Base-by-base conservation (phyloP, 176 grass and related monocot species). In the Phyllostachys edulis region DNA sequence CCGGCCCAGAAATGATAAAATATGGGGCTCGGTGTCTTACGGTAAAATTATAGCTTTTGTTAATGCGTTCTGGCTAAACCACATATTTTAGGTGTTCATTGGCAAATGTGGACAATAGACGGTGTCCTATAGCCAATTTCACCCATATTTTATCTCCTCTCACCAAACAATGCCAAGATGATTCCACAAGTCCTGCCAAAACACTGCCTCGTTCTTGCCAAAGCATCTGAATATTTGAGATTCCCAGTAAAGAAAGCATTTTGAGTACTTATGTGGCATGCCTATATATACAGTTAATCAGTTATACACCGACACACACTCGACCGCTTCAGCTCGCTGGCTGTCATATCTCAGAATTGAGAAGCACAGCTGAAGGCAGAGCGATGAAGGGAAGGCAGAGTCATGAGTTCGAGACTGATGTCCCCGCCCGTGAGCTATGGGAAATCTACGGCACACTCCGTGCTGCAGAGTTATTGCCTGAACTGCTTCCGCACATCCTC, bases 391-490 rank as follows among this genome's bases (percentile, higher is more conserved):
- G 61, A 60, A 87, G 59, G 84, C 51, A 78, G 66, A 8, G 20
- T 9, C 88, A 87, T 38, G 84, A 90, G 50, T 62, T 87, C 66
- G 57, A 73, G 32, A 63, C 32, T 6, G 84, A 86, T 16, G 10
- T 80, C 41, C 65, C 76, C 4, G 76, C 76, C 14, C 26, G 52
- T 13, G 66, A 80, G 2, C 76, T 86, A 1, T 86, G 84, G 84
- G 41, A 46, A 5, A 24, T 86, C 40, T 86, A 86, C 29, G 84
- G 84, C 84, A 86, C 76, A 17, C 67, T 86, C 39, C 84, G 66
- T 20, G 54, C 64, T 5, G 44, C 32, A 5, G 75, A 86, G 54
- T 29, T 86, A n/a, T 3, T 79, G 62, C 54, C 75, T 5, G 38
- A 79, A 6, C n/a, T 86, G 17, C 52, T 79, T 1, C 84, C 76